Evolutionary conservation across 768 basidiomycete species (phyloP), one percentile per base, ranked within the genome.

Genomic region (Gautieria morchelliformis): DNA sequence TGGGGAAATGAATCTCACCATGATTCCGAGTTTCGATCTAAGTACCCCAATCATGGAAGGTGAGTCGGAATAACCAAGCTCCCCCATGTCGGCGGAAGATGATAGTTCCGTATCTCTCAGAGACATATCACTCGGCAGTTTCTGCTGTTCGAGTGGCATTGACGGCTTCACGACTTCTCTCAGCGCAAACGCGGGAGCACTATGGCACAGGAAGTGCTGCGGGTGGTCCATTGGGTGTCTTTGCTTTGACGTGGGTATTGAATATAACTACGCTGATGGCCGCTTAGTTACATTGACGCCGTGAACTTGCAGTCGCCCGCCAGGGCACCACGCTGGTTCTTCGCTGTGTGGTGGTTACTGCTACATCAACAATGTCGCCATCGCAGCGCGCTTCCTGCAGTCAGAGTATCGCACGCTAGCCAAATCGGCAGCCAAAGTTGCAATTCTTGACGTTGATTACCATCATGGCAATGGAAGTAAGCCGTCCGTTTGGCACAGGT

Each of bases 381-480:
- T 71, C 51, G 68, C 70, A 1, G 65, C 67, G n/a, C 64, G 64
- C 9, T 65, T 61, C 45, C 61, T 69, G 9, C 69, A 69, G 40
- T 22, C 8, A n/a, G 5, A 58, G 46, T 35, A 3, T 37, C 35
- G 14, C 10, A 5, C 35, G 35, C 35, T n/a, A 40, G 24, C 53
- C 41, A n/a, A 22, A 14, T 19, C 30, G 10, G 14, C n/a, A 58
- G 15, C 22, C 14, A 58, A 56, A n/a, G 59, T 66, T 4, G 70
- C 69, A 8, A 68, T 72, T 35, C 64, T 71, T 32, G 70, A 73
- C 58, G 62, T 72, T 35, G 71, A 73, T 52, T 73, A 70, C 56
- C 71, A 72, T 40, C 71, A 71, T 52, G 71, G 72, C 7, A 72
- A 72, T 42, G 71, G 68, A n/a, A 65, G 59, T 64, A 37, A 47